Evolutionary conservation across 306 rosid species (phyloP), one percentile per base, ranked within the genome.

Genomic region (Pyrus bretschneideri): DNA sequence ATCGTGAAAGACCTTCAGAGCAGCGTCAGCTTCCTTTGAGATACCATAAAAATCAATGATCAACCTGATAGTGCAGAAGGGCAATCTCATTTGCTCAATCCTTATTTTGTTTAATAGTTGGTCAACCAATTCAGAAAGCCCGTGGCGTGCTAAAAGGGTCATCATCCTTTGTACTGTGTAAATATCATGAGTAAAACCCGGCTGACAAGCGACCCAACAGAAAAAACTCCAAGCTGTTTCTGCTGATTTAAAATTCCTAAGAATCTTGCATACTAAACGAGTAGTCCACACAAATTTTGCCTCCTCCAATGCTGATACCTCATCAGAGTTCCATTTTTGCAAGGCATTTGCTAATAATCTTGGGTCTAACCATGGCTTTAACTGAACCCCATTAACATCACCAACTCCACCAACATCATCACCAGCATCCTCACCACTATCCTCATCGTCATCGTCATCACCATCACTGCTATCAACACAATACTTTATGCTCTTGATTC

Each of bases 141-240:
- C 93, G 67, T 86, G 89, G 63, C 88, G 91, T 8, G 97, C 94
- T 61, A 87, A 81, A 82, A 89, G 81, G 49, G 91, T 75, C 81
- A 85, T 78, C 74, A 87, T 89, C 81, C 97, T 90, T 79, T 93
- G 94, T 54, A 90, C 86, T 4, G 97, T 90, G 86, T 85, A 87
- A 70, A 85, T 83, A 71, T 89, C 91, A 86, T 93, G 97, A 42
- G 90, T 86, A 83, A 90, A 90, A 58, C 93, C 96, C 40, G 88
- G 90, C 80, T 85, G 94, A 79, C 54, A 46, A 57, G 93, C 87
- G 74, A 86, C 94, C 97, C 96, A 90, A 59, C 94, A 85, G 85
- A 93, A 93, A 82, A 93, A 90, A 57, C 77, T 88, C 97, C 97
- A 93, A 38, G 90, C 97, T 54, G 86, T 84, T 76, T 90, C 94